These are phyloP conservation scores for Eruca vesicaria DNA, from an alignment of 441 rosid genomes.

Conservation along the genomic window DNA sequence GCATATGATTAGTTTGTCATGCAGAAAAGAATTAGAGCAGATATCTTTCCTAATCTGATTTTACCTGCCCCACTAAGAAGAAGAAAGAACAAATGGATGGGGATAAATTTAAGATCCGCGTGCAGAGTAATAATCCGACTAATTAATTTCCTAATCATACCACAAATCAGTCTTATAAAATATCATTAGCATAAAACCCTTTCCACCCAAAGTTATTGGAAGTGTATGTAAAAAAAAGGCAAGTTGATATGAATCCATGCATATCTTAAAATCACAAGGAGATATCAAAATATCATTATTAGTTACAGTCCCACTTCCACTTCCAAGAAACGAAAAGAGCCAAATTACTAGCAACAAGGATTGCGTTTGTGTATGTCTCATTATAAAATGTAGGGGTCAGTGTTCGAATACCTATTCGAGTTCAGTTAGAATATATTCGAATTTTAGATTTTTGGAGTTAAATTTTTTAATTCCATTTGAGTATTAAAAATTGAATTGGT, in stretches of 20 bases:
- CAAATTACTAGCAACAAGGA: background rate
- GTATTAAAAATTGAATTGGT: too few relatives aligned
- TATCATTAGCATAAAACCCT: background rate
- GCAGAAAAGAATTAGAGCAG: background rate
- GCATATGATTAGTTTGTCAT: background rate
- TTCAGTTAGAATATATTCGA: too few relatives aligned
- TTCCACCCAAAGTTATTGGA: constrained; percentile 25
- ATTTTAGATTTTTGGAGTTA: too few relatives aligned
- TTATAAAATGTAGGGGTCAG: background rate
- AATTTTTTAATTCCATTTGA: too few relatives aligned
- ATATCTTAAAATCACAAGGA: background rate
- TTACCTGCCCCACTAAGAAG: background rate
- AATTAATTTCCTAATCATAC: background rate
- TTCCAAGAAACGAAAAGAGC: background rate
- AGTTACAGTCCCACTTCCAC: background rate
- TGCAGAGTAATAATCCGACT: constrained; percentile 8
- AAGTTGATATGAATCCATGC: background rate
- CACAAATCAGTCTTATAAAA: background rate
- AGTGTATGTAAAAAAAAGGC: background rate
- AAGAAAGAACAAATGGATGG: background rate
- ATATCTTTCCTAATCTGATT: background rate
- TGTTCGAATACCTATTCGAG: too few relatives aligned
- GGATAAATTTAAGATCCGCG: constrained; percentile 5
- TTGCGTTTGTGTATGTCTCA: background rate
- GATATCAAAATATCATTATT: background rate